Evolutionary conservation across 2,329 filamentous ascomycete species (phyloP), one percentile per base, ranked within the genome.

Genomic region (Epichloe baconii): DNA sequence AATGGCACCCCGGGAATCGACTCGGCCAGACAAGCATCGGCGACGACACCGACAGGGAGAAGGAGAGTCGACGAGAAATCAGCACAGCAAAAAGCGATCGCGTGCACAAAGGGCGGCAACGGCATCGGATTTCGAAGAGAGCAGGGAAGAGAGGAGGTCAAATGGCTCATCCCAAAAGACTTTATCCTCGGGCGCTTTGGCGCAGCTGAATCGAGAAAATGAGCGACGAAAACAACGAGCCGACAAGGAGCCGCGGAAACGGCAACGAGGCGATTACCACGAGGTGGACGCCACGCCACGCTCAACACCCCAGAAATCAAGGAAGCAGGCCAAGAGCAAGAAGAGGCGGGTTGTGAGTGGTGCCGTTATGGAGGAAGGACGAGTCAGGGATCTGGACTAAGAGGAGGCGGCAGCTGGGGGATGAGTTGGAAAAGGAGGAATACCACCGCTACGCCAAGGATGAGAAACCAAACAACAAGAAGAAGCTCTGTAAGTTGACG

Each of bases 321-420:
- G 67, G 41, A 70, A 58, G 55, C 65, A 64, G 14, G 62, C 61
- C 42, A 67, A 61, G 49, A 65, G 65, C 42, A 75, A 74, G 56
- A 79, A 80, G 61, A 74, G 74, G 52, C 71, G 85, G 54, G 72
- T 86, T n/a, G 82, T 85, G 19, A 88, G 84, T 55, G 84, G 83
- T 19, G 81, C 82, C 0, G 68, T 84, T 17, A 69, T 85, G 57
- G 85, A 88, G 60, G 84, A 88, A 63, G 84, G 83, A 0, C 66
- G 70, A n/a, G 66, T 66, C 6, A 62, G 57, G 46, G 48, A 11
- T 65, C 66, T 5, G 65, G 63, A 2, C 49, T 76, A 5, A 64
- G 74, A 53, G 74, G 75, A 5, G 73, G 74, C 3, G 69, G 68
- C 19, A 62, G 61, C 14, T 64, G 64, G 57, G 48, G 2, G 61